Evolutionary conservation across 306 rosid species (phyloP).

Genomic region (Cicer arietinum): DNA sequence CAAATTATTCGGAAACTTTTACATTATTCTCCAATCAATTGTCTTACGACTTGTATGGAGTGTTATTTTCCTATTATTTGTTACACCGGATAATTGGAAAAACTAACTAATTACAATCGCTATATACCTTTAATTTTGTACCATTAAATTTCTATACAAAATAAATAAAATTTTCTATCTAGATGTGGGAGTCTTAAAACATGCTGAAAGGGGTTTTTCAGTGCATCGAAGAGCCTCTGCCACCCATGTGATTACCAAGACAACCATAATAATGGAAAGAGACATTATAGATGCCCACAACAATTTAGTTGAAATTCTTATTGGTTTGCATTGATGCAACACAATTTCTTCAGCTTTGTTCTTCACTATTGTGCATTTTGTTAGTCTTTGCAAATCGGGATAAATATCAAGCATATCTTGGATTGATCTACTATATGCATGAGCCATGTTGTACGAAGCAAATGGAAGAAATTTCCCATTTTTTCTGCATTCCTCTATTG

Average conservation of each 20-base stretch:
- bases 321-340: conserved; percentile 67
- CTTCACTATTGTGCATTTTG: conserved; percentile 61
- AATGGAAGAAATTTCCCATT: conserved; percentile 56
- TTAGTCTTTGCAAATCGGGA: conserved; percentile 65
- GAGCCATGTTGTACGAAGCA: conserved; percentile 59
- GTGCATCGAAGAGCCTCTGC: conserved; percentile 52
- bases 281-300: conserved; percentile 62
- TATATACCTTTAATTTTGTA: neutral
- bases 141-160: conserved; percentile 10
- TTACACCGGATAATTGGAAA: conserved; percentile 18
- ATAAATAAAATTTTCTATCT: conserved; percentile 34
- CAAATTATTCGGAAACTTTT: conserved; percentile 16
- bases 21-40: conserved; percentile 46
- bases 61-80: conserved; percentile 14
- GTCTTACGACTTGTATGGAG: conserved; percentile 56
- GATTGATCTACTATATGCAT: conserved; percentile 62
- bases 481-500: conserved; percentile 48
- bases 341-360: conserved; percentile 56
- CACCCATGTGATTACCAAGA: conserved; percentile 55
- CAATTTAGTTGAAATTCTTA: conserved; percentile 46
- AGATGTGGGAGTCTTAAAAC: conserved; percentile 35
- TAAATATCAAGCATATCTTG: conserved; percentile 65
- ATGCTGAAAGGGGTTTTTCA: conserved; percentile 43
- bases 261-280: conserved; percentile 66
- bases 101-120: neutral